phyloP scores from a whole-genome alignment of 164 flowering plant species.

The Aristolochia contorta region DNA sequence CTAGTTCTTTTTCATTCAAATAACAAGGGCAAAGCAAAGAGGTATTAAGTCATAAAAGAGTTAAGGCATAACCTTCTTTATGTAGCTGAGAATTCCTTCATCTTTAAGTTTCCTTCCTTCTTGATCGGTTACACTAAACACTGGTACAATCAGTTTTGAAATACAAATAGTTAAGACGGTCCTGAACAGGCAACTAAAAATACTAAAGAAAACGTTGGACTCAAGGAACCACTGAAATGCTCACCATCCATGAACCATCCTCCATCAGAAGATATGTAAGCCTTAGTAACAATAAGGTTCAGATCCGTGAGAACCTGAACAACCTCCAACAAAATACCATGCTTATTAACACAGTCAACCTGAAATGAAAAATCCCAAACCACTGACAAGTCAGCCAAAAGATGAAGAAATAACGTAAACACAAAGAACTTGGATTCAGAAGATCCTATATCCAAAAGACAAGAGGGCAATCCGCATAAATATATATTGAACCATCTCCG shows the following conservation, averaged over 20 bases:
- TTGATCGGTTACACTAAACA: slow-evolving; percentile 50
- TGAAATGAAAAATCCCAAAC: slow-evolving; percentile 14
- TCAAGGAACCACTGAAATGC: slow-evolving; percentile 2
- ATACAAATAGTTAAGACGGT: neutral
- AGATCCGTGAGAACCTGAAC: slow-evolving; percentile 81
- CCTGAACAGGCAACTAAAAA: neutral
- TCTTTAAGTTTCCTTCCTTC: slow-evolving; percentile 48
- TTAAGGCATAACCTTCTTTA: slow-evolving; percentile 20
- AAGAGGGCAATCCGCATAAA: too few species aligned
- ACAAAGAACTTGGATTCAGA: neutral
- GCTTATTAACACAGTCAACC: slow-evolving; percentile 83
- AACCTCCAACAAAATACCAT: slow-evolving; percentile 73
- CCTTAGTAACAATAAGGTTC: slow-evolving; percentile 65
- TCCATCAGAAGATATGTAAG: slow-evolving; percentile 85
- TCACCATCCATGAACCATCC: slow-evolving; percentile 98
- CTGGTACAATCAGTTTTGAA: slow-evolving; percentile 21
- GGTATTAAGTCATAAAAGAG: neutral
- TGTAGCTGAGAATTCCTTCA: slow-evolving; percentile 21
- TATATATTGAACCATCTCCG: neutral
- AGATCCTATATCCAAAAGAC: neutral
- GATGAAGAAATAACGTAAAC: neutral
- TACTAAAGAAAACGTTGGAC: neutral
- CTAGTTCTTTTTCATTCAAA: too few species aligned
- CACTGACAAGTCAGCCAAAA: neutral
- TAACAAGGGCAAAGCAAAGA: too few species aligned